phyloP scores from a whole-genome alignment of 1,139 yeast species.

The Candida albicans region DNA sequence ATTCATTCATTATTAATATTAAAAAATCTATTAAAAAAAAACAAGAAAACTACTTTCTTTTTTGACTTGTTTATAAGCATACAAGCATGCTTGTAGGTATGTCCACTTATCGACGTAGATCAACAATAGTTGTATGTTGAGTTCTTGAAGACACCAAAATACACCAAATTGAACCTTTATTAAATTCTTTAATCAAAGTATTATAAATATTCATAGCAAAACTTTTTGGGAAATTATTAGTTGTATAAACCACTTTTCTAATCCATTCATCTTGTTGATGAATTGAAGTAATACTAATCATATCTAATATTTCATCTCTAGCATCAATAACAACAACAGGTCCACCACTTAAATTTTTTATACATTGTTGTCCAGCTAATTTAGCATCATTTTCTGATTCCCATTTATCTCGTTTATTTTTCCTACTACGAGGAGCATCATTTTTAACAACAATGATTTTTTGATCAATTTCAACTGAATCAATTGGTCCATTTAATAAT shows the following conservation, averaged over 20 bases:
- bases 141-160: constrained; percentile 73
- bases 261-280: constrained; percentile 86
- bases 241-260: constrained; percentile 73
- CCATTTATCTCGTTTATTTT: constrained; percentile 81
- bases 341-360: constrained; percentile 57
- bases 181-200: constrained; percentile 68
- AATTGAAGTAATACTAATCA: constrained; percentile 75
- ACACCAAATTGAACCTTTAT: constrained; percentile 72
- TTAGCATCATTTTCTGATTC: constrained; percentile 73
- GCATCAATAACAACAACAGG: constrained; percentile 78
- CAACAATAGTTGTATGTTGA: constrained; percentile 64
- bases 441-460: constrained; percentile 64
- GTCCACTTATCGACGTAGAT: constrained; percentile 53
- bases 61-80: too few species aligned
- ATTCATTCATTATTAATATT: too few species aligned
- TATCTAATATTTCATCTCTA: constrained; percentile 80
- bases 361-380: constrained; percentile 54
- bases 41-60: background rate
- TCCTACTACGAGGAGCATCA: constrained; percentile 70
- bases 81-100: too few species aligned
- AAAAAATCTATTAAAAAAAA: background rate
- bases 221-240: constrained; percentile 60
- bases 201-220: constrained; percentile 73
- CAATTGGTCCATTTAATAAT: constrained; percentile 27
- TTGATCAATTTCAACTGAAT: constrained; percentile 48